Base-by-base conservation (phyloP, 2,329 filamentous ascomycete species). In the Penicillium sp. region DNA sequence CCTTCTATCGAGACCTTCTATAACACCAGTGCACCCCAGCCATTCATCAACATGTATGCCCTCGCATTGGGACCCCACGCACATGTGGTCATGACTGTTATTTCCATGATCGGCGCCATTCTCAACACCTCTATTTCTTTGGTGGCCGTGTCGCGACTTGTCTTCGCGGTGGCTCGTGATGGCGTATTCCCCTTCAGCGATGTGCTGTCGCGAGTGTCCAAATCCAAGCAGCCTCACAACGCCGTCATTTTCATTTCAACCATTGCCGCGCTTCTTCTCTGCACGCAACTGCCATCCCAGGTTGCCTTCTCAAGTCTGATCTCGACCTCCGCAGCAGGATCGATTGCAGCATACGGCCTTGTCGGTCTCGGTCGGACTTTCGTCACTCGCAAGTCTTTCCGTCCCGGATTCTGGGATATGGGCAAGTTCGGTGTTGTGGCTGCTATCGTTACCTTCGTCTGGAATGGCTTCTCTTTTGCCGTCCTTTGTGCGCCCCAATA, bases 151-250 rank as follows among this genome's bases (percentile, higher is more conserved):
- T 83, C 81, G 1, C 75, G 81, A 13, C 72, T 83, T 2, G 81
- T 85, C 51, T 84, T 83, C 63, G 82, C 82, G 24, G 81, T 85
- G 3, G 82, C 82, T 6, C 75, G 82, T 23, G 82, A 85, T 62
- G 80, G 80, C 19, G 79, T 84, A n/a, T 70, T 84, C 3, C 81
- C 82, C 0, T 82, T 76, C 63, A 83, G 80, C 1, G 62, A 74
- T 14, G 80, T 81, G 72, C 79, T 83, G 33, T 77, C 79, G 1
- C 66, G 74, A 6, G 81, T 84, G 2, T 75, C 75, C 13, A 70
- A 73, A 7, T 74, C 78, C 11, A 81, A 81, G 39, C 81, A 83
- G 58, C 82, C 82, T 1, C 76, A 75, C 11, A 83, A 84, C 57
- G 81, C 82, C 3, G 77, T 84, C 48, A 73, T 81, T 7, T 78